These are phyloP conservation scores for Pistacia atlantica DNA, from an alignment of 345 rosid genomes.

Conservation along the genomic window DNA sequence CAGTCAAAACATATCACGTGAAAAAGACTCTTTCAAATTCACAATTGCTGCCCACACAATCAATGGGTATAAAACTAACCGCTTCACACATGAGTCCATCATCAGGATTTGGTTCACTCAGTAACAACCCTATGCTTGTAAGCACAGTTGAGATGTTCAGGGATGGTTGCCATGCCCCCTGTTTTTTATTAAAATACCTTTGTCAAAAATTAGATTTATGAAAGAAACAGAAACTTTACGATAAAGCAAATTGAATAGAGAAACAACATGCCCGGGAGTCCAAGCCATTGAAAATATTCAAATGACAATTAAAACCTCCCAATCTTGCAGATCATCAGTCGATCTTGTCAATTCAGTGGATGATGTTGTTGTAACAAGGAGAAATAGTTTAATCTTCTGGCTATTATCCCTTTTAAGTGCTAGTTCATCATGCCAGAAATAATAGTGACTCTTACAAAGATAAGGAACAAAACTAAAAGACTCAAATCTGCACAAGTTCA, in stretches of 20 bases:
- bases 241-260: neutral
- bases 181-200: conserved; percentile 20
- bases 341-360: neutral
- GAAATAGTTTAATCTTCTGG: neutral
- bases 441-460: neutral
- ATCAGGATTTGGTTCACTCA: conserved; percentile 83
- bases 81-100: conserved; percentile 86
- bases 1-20: conserved; percentile 21
- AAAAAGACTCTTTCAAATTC: neutral
- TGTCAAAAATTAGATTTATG: conserved; percentile 10
- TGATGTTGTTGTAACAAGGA: neutral
- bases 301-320: neutral
- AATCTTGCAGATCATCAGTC: neutral
- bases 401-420: neutral
- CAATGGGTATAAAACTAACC: conserved; percentile 43
- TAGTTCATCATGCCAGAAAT: neutral
- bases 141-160: conserved; percentile 79
- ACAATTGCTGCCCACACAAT: neutral
- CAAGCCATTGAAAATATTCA: neutral
- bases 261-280: neutral
- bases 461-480: neutral
- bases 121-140: conserved; percentile 65
- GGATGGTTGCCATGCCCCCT: conserved; percentile 96
- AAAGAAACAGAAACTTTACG: neutral
- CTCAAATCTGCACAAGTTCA: neutral